phyloP scores from a whole-genome alignment of 805 yeast species.

The Saturnispora ahearnii region DNA sequence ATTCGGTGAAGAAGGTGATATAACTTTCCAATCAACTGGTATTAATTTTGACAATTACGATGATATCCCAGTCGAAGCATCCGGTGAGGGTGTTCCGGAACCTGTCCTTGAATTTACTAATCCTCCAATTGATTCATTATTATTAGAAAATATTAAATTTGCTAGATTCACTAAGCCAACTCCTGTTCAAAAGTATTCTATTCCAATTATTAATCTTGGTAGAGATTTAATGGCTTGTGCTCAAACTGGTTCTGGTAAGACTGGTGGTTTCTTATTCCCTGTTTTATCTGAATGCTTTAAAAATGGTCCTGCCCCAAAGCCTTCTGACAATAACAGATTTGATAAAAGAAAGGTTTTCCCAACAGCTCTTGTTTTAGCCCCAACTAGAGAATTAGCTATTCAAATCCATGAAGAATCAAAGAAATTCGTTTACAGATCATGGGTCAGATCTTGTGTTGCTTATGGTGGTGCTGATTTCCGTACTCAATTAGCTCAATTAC shows the following conservation, averaged over 20 bases:
- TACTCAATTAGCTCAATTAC: constrained; percentile 77
- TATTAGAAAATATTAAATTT: constrained; percentile 76
- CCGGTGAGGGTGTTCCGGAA: constrained; percentile 93
- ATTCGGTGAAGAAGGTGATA: constrained; percentile 73
- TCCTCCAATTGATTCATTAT: constrained; percentile 83
- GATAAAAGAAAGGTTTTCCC: constrained; percentile 80
- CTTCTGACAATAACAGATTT: constrained; percentile 36
- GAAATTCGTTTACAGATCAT: constrained; percentile 93
- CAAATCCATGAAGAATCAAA: constrained; percentile 95
- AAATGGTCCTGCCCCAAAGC: constrained; percentile 69
- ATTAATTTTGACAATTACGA: constrained; percentile 98
- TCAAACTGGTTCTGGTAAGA: constrained; percentile 99
- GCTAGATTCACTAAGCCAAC: constrained; percentile 95
- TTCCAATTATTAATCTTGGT: constrained; percentile 61
- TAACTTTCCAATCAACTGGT: constrained; percentile 83
- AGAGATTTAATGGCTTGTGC: constrained; percentile 92
- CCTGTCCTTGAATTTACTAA: constrained; percentile 79
- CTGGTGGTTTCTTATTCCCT: constrained; percentile 99
- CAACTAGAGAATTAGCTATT: constrained; percentile 97
- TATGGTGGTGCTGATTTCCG: constrained; percentile 98
- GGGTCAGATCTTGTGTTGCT: constrained; percentile 94
- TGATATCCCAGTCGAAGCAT: constrained; percentile 96
- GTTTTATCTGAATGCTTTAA: constrained; percentile 85
- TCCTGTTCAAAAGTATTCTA: constrained; percentile 87
- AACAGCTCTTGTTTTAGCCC: constrained; percentile 92